Evolutionary conservation across 2,329 filamentous ascomycete species (phyloP).

Genomic region (Hypoxylon sp.): DNA sequence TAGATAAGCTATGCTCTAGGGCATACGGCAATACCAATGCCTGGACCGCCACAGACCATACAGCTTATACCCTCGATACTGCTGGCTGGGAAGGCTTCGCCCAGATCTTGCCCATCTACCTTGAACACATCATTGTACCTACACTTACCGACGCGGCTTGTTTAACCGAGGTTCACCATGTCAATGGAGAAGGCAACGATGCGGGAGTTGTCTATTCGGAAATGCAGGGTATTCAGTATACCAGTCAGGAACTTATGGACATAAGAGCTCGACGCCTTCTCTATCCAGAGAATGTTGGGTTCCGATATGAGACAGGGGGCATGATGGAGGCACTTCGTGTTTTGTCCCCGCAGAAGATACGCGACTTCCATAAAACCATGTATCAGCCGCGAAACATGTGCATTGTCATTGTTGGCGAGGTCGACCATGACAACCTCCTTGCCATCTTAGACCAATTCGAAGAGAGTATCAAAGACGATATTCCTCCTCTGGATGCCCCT

Average conservation of each 20-base stretch:
- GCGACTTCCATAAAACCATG: conserved; percentile 95
- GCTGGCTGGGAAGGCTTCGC: conserved; percentile 98
- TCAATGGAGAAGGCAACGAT: conserved; percentile 93
- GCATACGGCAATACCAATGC: conserved; percentile 96
- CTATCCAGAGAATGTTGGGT: conserved; percentile 90
- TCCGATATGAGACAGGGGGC: conserved; percentile 97
- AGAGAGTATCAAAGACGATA: conserved; percentile 80
- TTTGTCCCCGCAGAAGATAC: conserved; percentile 86
- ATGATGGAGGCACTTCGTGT: conserved; percentile 92
- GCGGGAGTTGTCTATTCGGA: conserved; percentile 98
- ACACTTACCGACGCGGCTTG: conserved; percentile 93
- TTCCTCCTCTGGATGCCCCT: conserved; percentile 76
- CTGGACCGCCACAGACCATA: conserved; percentile 96
- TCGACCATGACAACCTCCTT: conserved; percentile 82
- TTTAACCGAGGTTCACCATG: conserved; percentile 94
- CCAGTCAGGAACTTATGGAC: conserved; percentile 85
- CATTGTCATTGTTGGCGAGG: conserved; percentile 88
- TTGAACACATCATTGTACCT: conserved; percentile 92
- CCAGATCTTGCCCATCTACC: conserved; percentile 91
- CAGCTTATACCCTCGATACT: conserved; percentile 92
- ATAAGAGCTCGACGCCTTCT: conserved; percentile 79
- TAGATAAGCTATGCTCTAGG: conserved; percentile 92
- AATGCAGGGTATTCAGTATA: conserved; percentile 96
- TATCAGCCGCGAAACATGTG: conserved; percentile 97
- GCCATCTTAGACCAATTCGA: conserved; percentile 88